Percentiles rank a stretch among this genome's conserved stretches.
Evolutionary conservation across 306 rosid species (phyloP).

Genomic region (Urtica urens): DNA sequence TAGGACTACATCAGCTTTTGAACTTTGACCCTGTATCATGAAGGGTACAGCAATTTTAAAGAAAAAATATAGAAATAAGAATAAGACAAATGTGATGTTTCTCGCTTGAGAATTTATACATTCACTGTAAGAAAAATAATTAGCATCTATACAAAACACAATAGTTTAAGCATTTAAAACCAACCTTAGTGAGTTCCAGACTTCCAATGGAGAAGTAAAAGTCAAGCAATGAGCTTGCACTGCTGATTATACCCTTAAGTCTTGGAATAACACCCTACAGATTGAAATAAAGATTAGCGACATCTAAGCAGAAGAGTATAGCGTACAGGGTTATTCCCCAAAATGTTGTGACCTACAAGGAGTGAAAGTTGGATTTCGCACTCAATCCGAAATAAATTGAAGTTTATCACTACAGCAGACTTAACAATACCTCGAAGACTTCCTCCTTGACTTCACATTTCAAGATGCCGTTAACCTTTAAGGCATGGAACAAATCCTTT

Average conservation of each 20-base stretch:
- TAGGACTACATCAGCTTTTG: conserved; percentile 55
- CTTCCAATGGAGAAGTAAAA: conserved; percentile 64
- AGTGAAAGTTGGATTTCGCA: too few relatives aligned
- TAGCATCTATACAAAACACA: too few relatives aligned
- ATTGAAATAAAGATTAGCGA: conserved; percentile 15
- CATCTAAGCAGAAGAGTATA: too few relatives aligned
- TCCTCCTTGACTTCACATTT: conserved; percentile 49
- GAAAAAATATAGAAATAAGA: too few relatives aligned
- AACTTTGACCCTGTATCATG: conserved; percentile 48
- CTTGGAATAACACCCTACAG: conserved; percentile 49
- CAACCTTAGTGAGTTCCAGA: conserved; percentile 75
- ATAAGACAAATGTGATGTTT: too few relatives aligned
- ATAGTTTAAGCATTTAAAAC: neutral
- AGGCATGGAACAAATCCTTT: conserved; percentile 66
- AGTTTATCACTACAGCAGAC: conserved; percentile 2
- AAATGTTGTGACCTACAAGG: too few relatives aligned
- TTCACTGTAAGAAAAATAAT: too few relatives aligned
- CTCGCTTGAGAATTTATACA: too few relatives aligned
- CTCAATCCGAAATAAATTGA: too few relatives aligned
- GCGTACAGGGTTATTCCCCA: too few relatives aligned
- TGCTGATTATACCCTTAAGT: conserved; percentile 42
- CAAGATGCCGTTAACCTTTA: conserved; percentile 52
- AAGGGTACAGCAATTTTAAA: too few relatives aligned
- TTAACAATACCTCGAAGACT: conserved; percentile 41
- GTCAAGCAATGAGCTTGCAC: conserved; percentile 63